Evolutionary conservation across 2,329 filamentous ascomycete genomes (phyloP).

Genomic region (Fusarium continuum): DNA sequence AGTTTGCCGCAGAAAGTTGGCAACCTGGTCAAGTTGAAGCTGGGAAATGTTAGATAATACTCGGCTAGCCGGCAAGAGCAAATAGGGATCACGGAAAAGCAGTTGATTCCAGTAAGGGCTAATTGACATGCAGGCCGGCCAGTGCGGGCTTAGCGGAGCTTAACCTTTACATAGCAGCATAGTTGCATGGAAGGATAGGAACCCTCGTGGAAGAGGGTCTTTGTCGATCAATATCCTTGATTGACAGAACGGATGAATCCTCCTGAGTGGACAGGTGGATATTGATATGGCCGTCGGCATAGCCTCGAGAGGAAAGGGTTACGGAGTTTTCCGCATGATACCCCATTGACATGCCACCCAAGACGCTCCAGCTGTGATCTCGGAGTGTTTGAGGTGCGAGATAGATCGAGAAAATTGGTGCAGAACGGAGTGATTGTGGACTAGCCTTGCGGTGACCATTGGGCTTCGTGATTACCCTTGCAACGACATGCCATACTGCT

Average conservation of each 20-base stretch:
- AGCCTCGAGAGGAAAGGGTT: constrained; percentile 17
- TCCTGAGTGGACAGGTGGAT: constrained; percentile 18
- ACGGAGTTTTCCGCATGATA: constrained; percentile 17
- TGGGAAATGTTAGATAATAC: constrained; percentile 19
- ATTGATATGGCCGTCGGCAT: constrained; percentile 25
- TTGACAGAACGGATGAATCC: constrained; percentile 32
- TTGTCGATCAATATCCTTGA: constrained; percentile 33
- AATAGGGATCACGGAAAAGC: constrained; percentile 28
- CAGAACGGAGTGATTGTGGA: constrained; percentile 16
- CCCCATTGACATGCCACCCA: constrained; percentile 24
- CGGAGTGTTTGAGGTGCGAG: constrained; percentile 22
- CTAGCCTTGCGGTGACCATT: constrained; percentile 15
- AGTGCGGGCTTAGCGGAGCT: constrained; percentile 20
- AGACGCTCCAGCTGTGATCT: constrained; percentile 23
- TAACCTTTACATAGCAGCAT: constrained; percentile 14
- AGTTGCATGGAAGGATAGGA: constrained; percentile 22
- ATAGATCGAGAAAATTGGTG: constrained; percentile 30
- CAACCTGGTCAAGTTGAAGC: constrained; percentile 25
- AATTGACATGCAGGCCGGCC: constrained; percentile 17
- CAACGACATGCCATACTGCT: constrained; percentile 11
- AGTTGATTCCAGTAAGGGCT: constrained; percentile 24
- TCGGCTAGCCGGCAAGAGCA: constrained; percentile 31
- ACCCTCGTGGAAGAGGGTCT: constrained; percentile 33
- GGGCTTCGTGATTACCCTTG: constrained; percentile 8
- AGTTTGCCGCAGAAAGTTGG: constrained; percentile 25